Base-by-base conservation (phyloP, 306 rosid genomes). In the Lathyrus aphaca region DNA sequence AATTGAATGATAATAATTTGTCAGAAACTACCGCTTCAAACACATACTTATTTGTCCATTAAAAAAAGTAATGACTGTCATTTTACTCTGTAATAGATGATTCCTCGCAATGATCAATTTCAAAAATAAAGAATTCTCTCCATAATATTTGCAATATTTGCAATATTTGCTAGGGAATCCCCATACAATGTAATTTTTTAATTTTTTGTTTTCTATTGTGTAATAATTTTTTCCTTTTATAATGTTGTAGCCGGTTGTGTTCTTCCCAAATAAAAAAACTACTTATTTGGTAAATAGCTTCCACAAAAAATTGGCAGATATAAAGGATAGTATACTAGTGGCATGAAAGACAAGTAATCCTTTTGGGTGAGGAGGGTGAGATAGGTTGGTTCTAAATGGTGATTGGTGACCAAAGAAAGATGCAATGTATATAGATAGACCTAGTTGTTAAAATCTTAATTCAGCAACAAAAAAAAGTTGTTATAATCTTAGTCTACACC, bases 321-420 rank as follows among this genome's bases (percentile, higher is more conserved):
- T 9, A 59, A 54, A 29, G 66, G 58, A 54, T 74, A 55, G 59
- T 29, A 18, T 6, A 65, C 40, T 46, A 43, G 42, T 66, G 72
- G 67, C 73, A 74, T 46, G 21, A 66, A 66, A 66, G 61, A 66
- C 50, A 66, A 74, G 59, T 32, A 74, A 45, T 38, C 68, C 40
- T 15, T 66, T 66, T 53, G 77, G 69, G 14, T 63, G 11, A 63
- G 68, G 38, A 71, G 0, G 68, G 58, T 71, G 75, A 64, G 56
- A 12, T 18, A 43, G 68, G 68, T 66, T 74, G 66, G 73, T 65
- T 53, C 23, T 57, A 57, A 55, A 44, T 55, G 73, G 67, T 56
- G 67, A 66, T 35, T 65, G 72, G 60, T 42, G 64, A 39, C 6
- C 25, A 11, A 12, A 56, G 74, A 66, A 64, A 45, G 70, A 37